Evolutionary conservation across 2,329 filamentous ascomycete genomes (phyloP).

Genomic region (Harringtonia aguacate): DNA sequence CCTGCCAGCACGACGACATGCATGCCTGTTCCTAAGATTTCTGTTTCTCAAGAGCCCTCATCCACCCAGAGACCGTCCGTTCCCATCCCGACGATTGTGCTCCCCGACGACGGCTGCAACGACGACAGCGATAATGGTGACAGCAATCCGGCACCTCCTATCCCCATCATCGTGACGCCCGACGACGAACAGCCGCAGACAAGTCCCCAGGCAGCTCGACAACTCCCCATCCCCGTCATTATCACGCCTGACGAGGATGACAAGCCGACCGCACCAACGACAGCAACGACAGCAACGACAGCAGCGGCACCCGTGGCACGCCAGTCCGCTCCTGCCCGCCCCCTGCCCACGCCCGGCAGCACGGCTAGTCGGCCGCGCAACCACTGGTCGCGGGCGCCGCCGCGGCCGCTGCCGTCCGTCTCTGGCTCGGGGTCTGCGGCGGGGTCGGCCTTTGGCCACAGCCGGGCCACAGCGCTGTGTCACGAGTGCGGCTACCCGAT

Average conservation of each 20-base stretch:
- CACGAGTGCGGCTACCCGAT: slow-evolving; percentile 78
- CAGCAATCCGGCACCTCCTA: slow-evolving; percentile 9
- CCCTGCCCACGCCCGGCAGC: slow-evolving; percentile 36
- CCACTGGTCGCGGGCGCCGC: slow-evolving; percentile 49
- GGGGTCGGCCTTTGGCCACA: slow-evolving; percentile 5
- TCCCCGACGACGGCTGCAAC: slow-evolving; percentile 20
- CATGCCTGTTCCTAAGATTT: slow-evolving; percentile 20
- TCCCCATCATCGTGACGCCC: slow-evolving; percentile 35
- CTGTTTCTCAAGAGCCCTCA: slow-evolving; percentile 19
- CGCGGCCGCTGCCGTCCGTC: slow-evolving; percentile 16
- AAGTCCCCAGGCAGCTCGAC: slow-evolving; percentile 7
- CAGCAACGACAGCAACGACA: slow-evolving; percentile 4
- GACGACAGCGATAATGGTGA: slow-evolving; percentile 9
- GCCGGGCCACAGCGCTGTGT: slow-evolving; percentile 60
- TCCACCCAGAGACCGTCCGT: slow-evolving; percentile 19
- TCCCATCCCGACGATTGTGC: slow-evolving; percentile 6
- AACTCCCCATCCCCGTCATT: slow-evolving; percentile 28
- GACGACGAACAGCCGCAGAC: too few relatives aligned
- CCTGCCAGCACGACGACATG: neutral
- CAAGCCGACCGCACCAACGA: slow-evolving; percentile 16
- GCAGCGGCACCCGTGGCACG: neutral
- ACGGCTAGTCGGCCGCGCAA: slow-evolving; percentile 27
- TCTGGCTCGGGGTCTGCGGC: neutral
- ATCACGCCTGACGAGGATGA: slow-evolving; percentile 22
- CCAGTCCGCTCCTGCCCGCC: slow-evolving; percentile 21